These are phyloP conservation scores for Chlorella sp. DNA, from an alignment of 139 green algal species.

Conservation along the genomic window DNA sequence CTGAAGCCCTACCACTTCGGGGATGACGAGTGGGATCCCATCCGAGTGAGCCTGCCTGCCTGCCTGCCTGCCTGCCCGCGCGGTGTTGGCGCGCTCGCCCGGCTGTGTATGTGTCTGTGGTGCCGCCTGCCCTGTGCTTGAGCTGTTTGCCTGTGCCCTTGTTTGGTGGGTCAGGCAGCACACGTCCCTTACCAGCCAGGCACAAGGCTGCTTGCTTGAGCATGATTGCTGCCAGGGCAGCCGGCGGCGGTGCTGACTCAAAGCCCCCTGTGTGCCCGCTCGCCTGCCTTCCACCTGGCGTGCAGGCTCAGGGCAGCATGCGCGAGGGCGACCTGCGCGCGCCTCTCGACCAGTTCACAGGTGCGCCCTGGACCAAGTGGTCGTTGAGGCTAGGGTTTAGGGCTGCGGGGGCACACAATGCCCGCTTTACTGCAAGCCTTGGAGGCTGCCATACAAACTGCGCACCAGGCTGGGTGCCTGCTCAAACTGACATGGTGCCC, in stretches of 20 bases:
- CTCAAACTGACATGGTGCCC: neutral
- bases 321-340: neutral
- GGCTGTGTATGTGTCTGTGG: no score
- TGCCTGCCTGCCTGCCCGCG: neutral
- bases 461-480: no score
- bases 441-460: no score
- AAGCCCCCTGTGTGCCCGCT: neutral
- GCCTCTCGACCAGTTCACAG: neutral
- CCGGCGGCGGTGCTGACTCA: neutral
- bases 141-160: no score
- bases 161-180: neutral
- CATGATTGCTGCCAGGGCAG: neutral
- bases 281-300: no score
- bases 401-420: no score
- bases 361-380: neutral
- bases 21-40: constrained; percentile 8
- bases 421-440: no score
- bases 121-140: neutral
- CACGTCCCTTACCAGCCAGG: neutral
- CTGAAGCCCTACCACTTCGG: neutral
- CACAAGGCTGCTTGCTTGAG: neutral
- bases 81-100: neutral
- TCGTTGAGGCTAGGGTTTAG: no score
- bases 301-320: constrained; percentile 1
- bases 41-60: neutral